phyloP scores from a whole-genome alignment of 2,329 filamentous ascomycete species.

The Bipolaris gigantea region DNA sequence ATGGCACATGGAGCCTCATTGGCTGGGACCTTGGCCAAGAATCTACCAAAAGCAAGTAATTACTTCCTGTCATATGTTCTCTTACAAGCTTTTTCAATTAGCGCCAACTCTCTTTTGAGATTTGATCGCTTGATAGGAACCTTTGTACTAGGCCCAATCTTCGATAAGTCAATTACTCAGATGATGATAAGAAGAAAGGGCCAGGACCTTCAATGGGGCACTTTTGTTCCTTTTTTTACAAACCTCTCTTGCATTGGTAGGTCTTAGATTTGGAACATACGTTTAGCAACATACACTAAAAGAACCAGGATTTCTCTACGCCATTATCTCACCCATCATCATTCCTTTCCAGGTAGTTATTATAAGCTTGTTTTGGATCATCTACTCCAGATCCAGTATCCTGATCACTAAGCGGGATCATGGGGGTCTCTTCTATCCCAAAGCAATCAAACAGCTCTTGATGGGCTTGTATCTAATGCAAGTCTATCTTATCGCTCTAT shows the following conservation, averaged over 20 bases:
- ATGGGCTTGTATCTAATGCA: constrained; percentile 15
- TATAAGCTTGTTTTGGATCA: constrained; percentile 14
- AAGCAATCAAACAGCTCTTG: constrained; percentile 15
- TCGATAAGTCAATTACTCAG: constrained; percentile 13
- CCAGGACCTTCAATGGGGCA: constrained; percentile 9
- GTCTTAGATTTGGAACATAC: too few species aligned
- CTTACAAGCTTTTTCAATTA: constrained; percentile 14
- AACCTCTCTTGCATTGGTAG: constrained; percentile 22
- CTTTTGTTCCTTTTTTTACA: constrained; percentile 16
- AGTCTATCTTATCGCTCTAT: constrained; percentile 9
- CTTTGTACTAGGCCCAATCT: constrained; percentile 6
- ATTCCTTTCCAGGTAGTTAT: constrained; percentile 14
- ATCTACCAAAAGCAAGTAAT: constrained; percentile 21
- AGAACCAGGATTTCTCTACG: constrained; percentile 14
- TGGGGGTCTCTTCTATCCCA: constrained; percentile 15
- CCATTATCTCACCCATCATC: constrained; percentile 17
- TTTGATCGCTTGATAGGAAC: constrained; percentile 5
- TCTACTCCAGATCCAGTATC: constrained; percentile 9
- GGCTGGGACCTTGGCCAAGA: constrained; percentile 17
- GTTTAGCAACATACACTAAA: not conserved
- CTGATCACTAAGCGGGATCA: constrained; percentile 1
- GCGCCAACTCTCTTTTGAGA: constrained; percentile 9
- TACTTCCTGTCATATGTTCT: constrained; percentile 22
- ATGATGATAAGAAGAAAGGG: constrained; percentile 7
- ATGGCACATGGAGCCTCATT: constrained; percentile 4